Base-by-base conservation (phyloP, 176 grass and related monocot genomes). In the Carex parvula region DNA sequence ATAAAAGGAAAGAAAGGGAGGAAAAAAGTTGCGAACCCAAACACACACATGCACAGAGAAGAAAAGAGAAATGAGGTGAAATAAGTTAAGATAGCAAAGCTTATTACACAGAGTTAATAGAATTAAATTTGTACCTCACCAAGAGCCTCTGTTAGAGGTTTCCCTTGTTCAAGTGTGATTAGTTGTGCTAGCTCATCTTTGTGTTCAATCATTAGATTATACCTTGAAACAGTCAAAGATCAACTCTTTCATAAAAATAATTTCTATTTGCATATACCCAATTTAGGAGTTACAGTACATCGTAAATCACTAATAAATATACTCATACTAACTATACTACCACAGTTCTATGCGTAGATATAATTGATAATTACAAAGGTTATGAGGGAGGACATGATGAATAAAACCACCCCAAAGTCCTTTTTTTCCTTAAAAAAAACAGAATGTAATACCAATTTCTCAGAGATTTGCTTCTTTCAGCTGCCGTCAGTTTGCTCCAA, bases 401-500 rank as follows among this genome's bases (percentile, higher is more conserved):
- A 17, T 16, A 77, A 32, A 56, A 77, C 33, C 52, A 33, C 48
- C 33, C 26, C 52, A 57, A 26, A 57, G 22, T 78, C 48, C 32
- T 56, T 56, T 33, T 33, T 32, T 57, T 16, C 80, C 59, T 16
- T 32, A 57, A 9, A 56, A 39, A 3, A 32, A 35, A 57, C 6
- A 57, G 26, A 78, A 57, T 2, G 2, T 18, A 24, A 3, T 93
- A 98, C 95, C 95, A 98, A 91, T 98, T 98, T 74, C 92, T 98
- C 33, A 98, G 83, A 81, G 82, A 56, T 81, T 95, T 98, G 92
- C 92, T 93, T 88, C 95, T 94, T 65, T 95, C 91, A 87, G 17
- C 91, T 57, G 92, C 95, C 22, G 95, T 98, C 76, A 93, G 86
- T 83, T 91, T 95, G 88, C 95, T 98, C 95, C 95, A 98, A 92